Percentiles rank a stretch among this genome's conserved stretches.
Conservation (phyloP, 306 rosid genomes). For the Ziziphus jujuba region DNA sequence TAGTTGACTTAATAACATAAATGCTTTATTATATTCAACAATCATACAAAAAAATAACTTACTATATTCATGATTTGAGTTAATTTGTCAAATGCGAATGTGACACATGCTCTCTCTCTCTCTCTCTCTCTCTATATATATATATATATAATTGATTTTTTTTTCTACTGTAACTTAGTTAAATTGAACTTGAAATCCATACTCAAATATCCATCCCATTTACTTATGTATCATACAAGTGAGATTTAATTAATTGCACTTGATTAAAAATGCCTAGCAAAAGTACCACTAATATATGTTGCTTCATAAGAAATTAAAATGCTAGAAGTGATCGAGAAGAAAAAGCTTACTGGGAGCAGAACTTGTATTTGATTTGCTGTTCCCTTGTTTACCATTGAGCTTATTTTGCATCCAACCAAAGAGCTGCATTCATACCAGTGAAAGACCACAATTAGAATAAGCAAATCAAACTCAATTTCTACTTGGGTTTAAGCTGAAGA, state of each 20-base stretch:
- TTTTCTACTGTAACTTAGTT: not conserved
- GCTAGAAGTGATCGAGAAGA: not conserved
- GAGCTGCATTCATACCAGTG: conserved; percentile 51
- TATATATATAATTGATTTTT: not conserved
- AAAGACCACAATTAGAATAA: conserved; percentile 1
- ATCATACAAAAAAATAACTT: not conserved
- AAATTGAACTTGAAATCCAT: no score
- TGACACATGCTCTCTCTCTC: not conserved
- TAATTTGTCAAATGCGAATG: not conserved
- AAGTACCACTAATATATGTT: no score
- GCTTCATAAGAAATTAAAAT: not conserved
- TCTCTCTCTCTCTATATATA: no score
- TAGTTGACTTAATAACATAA: no score
- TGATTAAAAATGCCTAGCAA: no score
- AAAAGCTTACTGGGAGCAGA: conserved; percentile 51
- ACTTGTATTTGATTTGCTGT: conserved; percentile 47
- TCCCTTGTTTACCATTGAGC: conserved; percentile 67
- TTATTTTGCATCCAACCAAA: conserved; percentile 91
- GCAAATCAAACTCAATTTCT: not conserved
- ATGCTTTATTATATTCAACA: no score
- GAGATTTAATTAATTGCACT: no score
- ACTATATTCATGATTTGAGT: not conserved
- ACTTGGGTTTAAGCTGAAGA: not conserved
- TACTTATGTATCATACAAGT: no score
- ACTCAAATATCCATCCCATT: no score